Evolutionary conservation across 1,139 yeast species (phyloP).

Genomic region (Pichia sp.): DNA sequence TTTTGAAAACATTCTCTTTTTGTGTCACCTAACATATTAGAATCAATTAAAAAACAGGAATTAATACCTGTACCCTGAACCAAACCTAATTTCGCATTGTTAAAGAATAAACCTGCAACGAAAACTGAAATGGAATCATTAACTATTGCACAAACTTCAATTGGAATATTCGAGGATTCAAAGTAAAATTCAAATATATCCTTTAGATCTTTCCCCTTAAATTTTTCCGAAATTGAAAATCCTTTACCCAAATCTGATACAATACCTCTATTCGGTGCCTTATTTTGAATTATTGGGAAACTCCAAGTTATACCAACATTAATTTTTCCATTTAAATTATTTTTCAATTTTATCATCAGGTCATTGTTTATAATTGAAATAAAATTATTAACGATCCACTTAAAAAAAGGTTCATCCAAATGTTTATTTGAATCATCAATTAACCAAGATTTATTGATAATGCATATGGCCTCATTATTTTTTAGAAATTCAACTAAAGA

Average conservation of each 20-base stretch:
- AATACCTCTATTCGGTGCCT: conserved; percentile 38
- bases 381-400: conserved; percentile 6
- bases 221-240: conserved; percentile 38
- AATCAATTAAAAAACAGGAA: conserved; percentile 21
- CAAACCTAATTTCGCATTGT: conserved; percentile 25
- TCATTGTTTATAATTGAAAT: neutral
- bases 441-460: conserved; percentile 9
- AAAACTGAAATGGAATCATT: conserved; percentile 32
- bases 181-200: conserved; percentile 34
- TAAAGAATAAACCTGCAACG: conserved; percentile 26
- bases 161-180: conserved; percentile 8
- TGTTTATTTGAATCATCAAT: conserved; percentile 9
- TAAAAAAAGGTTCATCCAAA: conserved; percentile 6
- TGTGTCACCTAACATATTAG: neutral
- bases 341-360: neutral
- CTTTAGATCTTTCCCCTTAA: conserved; percentile 39
- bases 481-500: conserved; percentile 7
- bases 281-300: conserved; percentile 44
- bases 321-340: neutral
- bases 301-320: conserved; percentile 37
- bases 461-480: conserved; percentile 3
- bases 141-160: conserved; percentile 26
- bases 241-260: conserved; percentile 48
- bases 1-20: neutral
- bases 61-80: conserved; percentile 34